Base-by-base conservation (phyloP, 768 basidiomycete species). In the Hemileccinum rubropunctum region DNA sequence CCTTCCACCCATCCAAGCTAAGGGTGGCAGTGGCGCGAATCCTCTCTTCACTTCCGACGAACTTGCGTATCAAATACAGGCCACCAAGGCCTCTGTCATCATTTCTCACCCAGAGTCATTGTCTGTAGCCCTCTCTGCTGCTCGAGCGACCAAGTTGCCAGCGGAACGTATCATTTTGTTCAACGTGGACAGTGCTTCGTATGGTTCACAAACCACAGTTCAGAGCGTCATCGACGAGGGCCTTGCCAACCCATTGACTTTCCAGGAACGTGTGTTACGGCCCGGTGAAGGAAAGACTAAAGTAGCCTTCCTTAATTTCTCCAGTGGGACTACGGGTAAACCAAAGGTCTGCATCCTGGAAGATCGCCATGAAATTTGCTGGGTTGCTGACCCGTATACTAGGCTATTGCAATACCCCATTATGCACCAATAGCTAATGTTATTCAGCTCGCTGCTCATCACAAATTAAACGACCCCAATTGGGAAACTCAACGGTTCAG, bases 301-400 rank as follows among this genome's bases (percentile, higher is more conserved):
- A 61, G 61, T 88, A 13, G 87, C 88, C 0, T 80, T 88, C 52
- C 67, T 88, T 23, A 81, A 76, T 60, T 88, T 88, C 60, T 88
- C 86, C 0, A 87, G 86, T 18, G 84, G 84, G 20, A 90, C 87
- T 0, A 90, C 88, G 2, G 87, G 88, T 1, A 79, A 72, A 52
- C 87, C 88, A 0, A 86, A 89, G 78, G 83, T 82, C 45, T n/a
- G 52, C 17, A 20, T 28, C 38, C 21, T 13, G 10, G n/a, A 17
- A 14, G 21, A 17, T 12, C 1, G 1, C 21, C 8, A 27, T 23
- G 23, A 23, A 23, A 23, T 39, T 20, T 43, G 38, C 4, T 45
- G 26, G 6, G 6, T 7, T 0, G 40, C 13, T 47, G 21, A 47
- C 38, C 4, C 18, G 11, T 27, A 14, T 8, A 23, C 12, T 42